Evolutionary conservation across 768 basidiomycete genomes (phyloP).

Genomic region (Boletus rubropictus): DNA sequence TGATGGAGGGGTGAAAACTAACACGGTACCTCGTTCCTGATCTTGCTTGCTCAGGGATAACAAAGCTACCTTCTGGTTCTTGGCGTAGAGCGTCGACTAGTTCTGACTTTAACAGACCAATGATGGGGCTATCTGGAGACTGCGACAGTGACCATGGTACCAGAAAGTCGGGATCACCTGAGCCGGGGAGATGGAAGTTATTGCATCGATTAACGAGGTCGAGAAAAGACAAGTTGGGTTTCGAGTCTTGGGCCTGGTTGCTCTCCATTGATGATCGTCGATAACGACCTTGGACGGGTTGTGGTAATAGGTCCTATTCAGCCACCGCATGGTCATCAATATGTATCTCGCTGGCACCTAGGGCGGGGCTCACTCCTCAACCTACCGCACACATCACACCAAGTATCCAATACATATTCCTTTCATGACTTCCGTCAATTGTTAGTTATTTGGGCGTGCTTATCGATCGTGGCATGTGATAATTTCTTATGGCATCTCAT

Average conservation of each 20-base stretch:
- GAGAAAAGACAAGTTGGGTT: slow-evolving; percentile 40
- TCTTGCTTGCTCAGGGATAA: slow-evolving; percentile 31
- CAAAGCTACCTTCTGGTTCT: slow-evolving; percentile 44
- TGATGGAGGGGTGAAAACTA: slow-evolving; percentile 46
- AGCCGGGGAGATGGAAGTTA: slow-evolving; percentile 50
- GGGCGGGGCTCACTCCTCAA: too few relatives aligned
- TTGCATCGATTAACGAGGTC: slow-evolving; percentile 65
- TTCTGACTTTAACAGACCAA: slow-evolving; percentile 56
- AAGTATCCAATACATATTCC: too few relatives aligned
- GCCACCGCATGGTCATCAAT: too few relatives aligned
- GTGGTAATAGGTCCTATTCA: neutral
- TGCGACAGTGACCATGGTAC: slow-evolving; percentile 52
- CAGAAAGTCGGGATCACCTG: slow-evolving; percentile 32
- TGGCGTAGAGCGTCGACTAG: slow-evolving; percentile 48
- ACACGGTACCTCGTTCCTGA: slow-evolving; percentile 28
- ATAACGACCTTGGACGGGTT: neutral
- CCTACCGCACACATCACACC: too few relatives aligned
- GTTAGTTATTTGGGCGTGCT: too few relatives aligned
- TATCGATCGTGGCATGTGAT: neutral
- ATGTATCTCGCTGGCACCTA: too few relatives aligned
- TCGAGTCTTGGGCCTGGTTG: neutral
- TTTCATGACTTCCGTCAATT: too few relatives aligned
- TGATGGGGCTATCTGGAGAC: slow-evolving; percentile 46
- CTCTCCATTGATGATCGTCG: slow-evolving; percentile 3
- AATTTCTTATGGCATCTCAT: too few relatives aligned